These are phyloP conservation scores for Umbelopsis ramanniana DNA, from an alignment of 192 early-diverging fungal species.

Conservation along the genomic window DNA sequence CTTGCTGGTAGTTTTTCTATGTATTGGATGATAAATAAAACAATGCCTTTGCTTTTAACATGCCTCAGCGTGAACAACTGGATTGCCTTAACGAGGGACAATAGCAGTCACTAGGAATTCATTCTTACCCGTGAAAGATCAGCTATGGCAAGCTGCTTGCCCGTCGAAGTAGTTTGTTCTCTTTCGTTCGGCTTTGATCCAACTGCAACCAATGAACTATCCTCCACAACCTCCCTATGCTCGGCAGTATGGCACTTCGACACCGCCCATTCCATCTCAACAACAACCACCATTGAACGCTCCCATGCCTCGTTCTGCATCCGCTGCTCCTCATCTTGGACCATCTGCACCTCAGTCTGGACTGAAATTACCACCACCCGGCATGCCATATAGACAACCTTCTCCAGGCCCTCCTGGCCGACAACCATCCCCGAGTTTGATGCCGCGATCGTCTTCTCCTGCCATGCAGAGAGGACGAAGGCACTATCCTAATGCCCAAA, in stretches of 20 bases:
- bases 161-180: too few relatives aligned
- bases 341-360: slow-evolving; percentile 12
- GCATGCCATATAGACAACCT: background rate
- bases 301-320: slow-evolving; percentile 1
- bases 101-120: slow-evolving; percentile 20
- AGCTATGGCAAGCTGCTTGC: too few relatives aligned
- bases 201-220: background rate
- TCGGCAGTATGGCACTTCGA: slow-evolving; percentile 13
- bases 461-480: slow-evolving; percentile 1
- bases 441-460: slow-evolving; percentile 5
- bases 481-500: background rate
- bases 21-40: too few relatives aligned
- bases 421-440: slow-evolving; percentile 5
- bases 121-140: slow-evolving; percentile 3
- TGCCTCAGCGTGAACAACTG: background rate
- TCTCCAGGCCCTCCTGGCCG: slow-evolving; percentile 13
- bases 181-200: background rate
- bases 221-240: slow-evolving; percentile 10
- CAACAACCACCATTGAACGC: background rate
- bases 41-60: too few relatives aligned
- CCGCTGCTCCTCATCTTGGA: slow-evolving; percentile 17
- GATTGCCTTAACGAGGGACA: background rate
- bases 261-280: background rate
- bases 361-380: background rate
- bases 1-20: too few relatives aligned